Evolutionary conservation across 108 stramenopile species (phyloP), one percentile per base, ranked within the genome.

Genomic region (Discostella pseudostelligera): DNA sequence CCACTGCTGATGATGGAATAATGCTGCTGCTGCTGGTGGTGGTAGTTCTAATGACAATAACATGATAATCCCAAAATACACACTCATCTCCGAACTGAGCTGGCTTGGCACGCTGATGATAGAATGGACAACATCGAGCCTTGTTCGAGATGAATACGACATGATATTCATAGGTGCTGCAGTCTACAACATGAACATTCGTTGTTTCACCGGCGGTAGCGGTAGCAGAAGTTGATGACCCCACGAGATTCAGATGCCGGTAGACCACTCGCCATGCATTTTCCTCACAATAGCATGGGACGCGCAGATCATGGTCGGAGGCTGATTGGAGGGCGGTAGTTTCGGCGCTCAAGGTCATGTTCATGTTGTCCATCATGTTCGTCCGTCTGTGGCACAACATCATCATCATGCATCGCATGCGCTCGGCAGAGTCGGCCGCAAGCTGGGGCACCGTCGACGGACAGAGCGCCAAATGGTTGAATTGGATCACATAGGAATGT

Each of bases 21-120:
- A 26, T 16, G 62, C 1, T 36, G 45, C 19, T 16, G 61, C 47
- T 0, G 39, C 58, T 13, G 32, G 51, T 25, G 29, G 56, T 8
- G 22, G 46, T 39, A 9, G 20, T 65, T 14, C 72, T 24, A 4
- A 93, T 20, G 35, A 89, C 61, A 62, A 93, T 77, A 9, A 94
- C 93, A 74, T 94, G 93, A 75, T 94, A 94, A 73, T 94, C 93
- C 93, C 93, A 94, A 65, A 74, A 87, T 14, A 79, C 77, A 40
- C 85, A 78, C 22, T 73, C 68, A 17, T 55, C 32, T 0, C 17
- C 36, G 0, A 58, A 47, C 28, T 59, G 46, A 24, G 79, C 59
- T 4, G 62, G 39, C 10, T 24, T 40, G 16, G 88, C 89, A 8
- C 69, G 50, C 58, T 94, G 93, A 44, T 65, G 58, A 57, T 86